Conservation (phyloP, 2,329 filamentous ascomycete species). For the Trichoderma koningiopsis region DNA sequence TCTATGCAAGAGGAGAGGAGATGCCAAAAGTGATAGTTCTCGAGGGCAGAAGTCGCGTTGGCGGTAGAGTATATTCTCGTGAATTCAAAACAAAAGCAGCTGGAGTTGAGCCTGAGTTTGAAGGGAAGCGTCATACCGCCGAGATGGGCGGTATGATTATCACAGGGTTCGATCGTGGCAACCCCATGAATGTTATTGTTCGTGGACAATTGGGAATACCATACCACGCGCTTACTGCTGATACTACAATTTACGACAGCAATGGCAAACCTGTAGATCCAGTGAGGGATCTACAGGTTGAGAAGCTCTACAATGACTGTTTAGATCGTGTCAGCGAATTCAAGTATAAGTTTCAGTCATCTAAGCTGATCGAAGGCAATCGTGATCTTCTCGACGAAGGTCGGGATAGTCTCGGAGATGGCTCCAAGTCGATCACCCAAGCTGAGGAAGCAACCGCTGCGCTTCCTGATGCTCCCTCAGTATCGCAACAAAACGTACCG, state of each 20-base stretch:
- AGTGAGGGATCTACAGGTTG: slow-evolving; percentile 76
- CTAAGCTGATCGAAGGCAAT: slow-evolving; percentile 78
- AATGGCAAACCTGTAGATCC: slow-evolving; percentile 78
- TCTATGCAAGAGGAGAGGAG: slow-evolving; percentile 65
- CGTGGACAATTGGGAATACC: slow-evolving; percentile 85
- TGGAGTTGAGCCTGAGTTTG: slow-evolving; percentile 53
- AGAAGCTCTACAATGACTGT: slow-evolving; percentile 93
- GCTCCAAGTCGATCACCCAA: slow-evolving; percentile 68
- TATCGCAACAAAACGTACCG: slow-evolving; percentile 57
- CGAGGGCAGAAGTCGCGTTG: slow-evolving; percentile 84
- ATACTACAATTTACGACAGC: slow-evolving; percentile 86
- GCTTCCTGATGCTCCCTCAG: slow-evolving; percentile 55
- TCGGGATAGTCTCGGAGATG: slow-evolving; percentile 72
- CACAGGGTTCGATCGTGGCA: slow-evolving; percentile 93
- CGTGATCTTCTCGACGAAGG: slow-evolving; percentile 79
- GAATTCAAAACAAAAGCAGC: slow-evolving; percentile 61
- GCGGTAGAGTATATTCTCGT: slow-evolving; percentile 90
- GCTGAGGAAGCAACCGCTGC: slow-evolving; percentile 70
- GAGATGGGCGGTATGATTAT: slow-evolving; percentile 99
- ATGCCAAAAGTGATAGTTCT: slow-evolving; percentile 76
- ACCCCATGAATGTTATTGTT: slow-evolving; percentile 88
- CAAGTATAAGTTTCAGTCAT: slow-evolving; percentile 73
- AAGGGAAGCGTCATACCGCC: slow-evolving; percentile 71
- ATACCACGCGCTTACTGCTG: slow-evolving; percentile 78
- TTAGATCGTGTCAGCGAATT: slow-evolving; percentile 89